Conservation (phyloP, 768 basidiomycete species). For the Sporobolomyces roseus region DNA sequence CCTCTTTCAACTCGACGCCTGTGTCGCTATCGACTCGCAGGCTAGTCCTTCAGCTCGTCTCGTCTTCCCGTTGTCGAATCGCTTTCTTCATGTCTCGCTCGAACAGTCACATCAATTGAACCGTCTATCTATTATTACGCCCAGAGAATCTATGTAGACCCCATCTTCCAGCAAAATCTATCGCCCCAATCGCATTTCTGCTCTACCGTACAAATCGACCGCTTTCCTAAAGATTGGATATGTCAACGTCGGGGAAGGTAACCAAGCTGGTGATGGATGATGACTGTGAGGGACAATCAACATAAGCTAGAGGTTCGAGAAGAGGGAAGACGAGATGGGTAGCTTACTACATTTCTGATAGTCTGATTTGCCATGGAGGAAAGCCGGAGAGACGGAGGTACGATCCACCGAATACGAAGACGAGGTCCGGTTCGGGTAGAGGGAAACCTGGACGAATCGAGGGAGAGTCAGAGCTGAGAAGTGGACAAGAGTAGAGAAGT, state of each 20-base stretch:
- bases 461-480: background rate
- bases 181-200: constrained; percentile 41
- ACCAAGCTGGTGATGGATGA: constrained; percentile 34
- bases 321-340: background rate
- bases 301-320: too few relatives aligned
- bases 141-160: too few relatives aligned
- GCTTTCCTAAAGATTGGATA: constrained; percentile 35
- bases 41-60: too few relatives aligned
- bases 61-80: too few relatives aligned
- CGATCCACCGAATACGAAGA: constrained; percentile 42
- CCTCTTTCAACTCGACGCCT: too few relatives aligned
- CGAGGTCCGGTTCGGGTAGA: constrained; percentile 38
- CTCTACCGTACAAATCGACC: constrained; percentile 41
- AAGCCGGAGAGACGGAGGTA: constrained; percentile 41
- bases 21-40: too few relatives aligned
- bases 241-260: constrained; percentile 19
- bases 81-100: too few relatives aligned
- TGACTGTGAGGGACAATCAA: too few relatives aligned
- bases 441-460: constrained; percentile 20
- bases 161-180: constrained; percentile 17
- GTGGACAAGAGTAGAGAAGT: background rate
- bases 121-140: too few relatives aligned
- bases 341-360: constrained; percentile 43
- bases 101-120: too few relatives aligned
- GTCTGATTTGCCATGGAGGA: constrained; percentile 42